Evolutionary conservation across 331 rosid genomes (phyloP).

Genomic region (Quercus phellos): DNA sequence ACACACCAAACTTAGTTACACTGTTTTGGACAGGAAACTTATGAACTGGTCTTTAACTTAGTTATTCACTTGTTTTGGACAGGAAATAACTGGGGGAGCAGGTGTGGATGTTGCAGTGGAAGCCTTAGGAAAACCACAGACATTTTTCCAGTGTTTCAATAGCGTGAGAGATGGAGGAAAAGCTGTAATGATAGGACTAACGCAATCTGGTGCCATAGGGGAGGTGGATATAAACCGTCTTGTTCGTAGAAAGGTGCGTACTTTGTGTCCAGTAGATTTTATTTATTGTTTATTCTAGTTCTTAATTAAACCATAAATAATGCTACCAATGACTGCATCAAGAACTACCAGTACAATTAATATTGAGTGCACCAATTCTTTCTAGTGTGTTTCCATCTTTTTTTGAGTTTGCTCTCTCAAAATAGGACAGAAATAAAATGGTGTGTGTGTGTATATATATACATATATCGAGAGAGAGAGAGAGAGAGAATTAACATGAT

Average conservation of each 20-base stretch:
- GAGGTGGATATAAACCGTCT: conserved; percentile 87
- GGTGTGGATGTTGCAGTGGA: conserved; percentile 95
- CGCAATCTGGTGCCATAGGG: conserved; percentile 71
- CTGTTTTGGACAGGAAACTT: conserved; percentile 52
- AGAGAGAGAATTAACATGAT: no score
- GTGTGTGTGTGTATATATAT: no score
- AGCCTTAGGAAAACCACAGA: conserved; percentile 86
- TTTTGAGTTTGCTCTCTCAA: neutral
- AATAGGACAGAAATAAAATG: no score
- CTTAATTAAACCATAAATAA: neutral
- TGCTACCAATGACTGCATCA: neutral
- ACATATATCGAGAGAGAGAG: no score
- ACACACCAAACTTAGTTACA: neutral
- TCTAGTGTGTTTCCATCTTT: neutral
- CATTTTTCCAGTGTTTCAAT: conserved; percentile 72
- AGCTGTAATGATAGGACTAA: conserved; percentile 93
- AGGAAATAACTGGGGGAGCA: conserved; percentile 91
- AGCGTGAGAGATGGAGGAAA: conserved; percentile 96
- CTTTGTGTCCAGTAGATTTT: neutral
- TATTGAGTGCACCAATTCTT: neutral
- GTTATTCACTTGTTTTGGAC: conserved; percentile 21
- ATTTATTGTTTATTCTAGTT: neutral
- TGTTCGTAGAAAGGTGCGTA: conserved; percentile 80
- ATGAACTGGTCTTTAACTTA: conserved; percentile 1
- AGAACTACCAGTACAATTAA: neutral